phyloP scores from a whole-genome alignment of 768 basidiomycete genomes.

The Termitomyces sp. region DNA sequence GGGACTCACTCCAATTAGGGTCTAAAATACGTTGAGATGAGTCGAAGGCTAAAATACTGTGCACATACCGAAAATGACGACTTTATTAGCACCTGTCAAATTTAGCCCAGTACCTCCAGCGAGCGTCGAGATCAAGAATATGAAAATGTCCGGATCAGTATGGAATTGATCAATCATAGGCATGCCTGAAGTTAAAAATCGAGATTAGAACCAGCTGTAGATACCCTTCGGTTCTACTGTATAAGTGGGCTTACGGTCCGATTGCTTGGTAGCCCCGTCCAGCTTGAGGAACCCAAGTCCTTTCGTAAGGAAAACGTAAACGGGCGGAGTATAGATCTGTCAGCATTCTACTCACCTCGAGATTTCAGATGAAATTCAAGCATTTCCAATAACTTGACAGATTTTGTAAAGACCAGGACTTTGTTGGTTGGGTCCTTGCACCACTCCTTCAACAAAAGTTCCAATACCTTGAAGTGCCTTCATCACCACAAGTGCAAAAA shows the following conservation, averaged over 20 bases:
- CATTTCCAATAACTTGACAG: slow-evolving; percentile 87
- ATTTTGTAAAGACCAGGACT: slow-evolving; percentile 91
- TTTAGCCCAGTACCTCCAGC: slow-evolving; percentile 93
- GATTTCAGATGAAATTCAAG: slow-evolving; percentile 69
- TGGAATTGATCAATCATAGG: slow-evolving; percentile 83
- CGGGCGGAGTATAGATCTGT: not conserved
- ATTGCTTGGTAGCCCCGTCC: slow-evolving; percentile 71
- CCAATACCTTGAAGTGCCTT: slow-evolving; percentile 49
- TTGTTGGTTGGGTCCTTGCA: slow-evolving; percentile 69
- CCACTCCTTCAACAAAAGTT: slow-evolving; percentile 63
- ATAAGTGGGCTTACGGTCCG: slow-evolving; percentile 50
- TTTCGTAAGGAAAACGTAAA: slow-evolving; percentile 11
- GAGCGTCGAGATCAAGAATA: slow-evolving; percentile 87
- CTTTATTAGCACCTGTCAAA: slow-evolving; percentile 88
- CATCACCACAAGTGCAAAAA: not conserved
- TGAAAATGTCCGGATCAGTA: slow-evolving; percentile 61
- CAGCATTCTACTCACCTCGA: slow-evolving; percentile 33
- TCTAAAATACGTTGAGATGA: slow-evolving; percentile 38
- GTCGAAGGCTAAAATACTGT: not conserved
- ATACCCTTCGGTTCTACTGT: not conserved
- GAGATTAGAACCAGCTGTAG: not conserved
- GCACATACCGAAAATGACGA: slow-evolving; percentile 77
- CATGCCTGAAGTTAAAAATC: slow-evolving; percentile 55
- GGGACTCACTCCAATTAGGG: slow-evolving; percentile 87
- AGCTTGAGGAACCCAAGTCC: slow-evolving; percentile 66